phyloP scores from a whole-genome alignment of 179 eudicot species.

The Spinacia oleracea region DNA sequence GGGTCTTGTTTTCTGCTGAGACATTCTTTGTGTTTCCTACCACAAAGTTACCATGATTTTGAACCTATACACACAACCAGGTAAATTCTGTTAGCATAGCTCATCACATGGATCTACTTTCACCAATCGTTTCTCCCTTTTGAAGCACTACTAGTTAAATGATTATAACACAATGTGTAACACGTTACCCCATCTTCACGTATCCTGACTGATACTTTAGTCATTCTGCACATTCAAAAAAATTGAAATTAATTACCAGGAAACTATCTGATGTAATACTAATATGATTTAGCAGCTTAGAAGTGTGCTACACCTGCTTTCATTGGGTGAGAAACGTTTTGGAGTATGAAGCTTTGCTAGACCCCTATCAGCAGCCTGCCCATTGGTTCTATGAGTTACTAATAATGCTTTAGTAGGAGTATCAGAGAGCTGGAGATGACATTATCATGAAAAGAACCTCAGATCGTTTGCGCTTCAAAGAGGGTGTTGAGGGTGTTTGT shows the following conservation, averaged over 20 bases:
- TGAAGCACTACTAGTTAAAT: neutral
- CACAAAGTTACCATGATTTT: slow-evolving; percentile 20
- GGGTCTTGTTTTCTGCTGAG: slow-evolving; percentile 24
- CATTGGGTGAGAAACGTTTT: slow-evolving; percentile 63
- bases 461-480: slow-evolving; percentile 63
- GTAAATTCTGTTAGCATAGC: neutral
- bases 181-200: slow-evolving; percentile 46
- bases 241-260: slow-evolving; percentile 6
- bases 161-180: slow-evolving; percentile 11
- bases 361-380: slow-evolving; percentile 47
- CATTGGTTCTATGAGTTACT: slow-evolving; percentile 21
- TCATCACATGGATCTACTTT: neutral
- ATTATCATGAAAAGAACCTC: slow-evolving; percentile 47
- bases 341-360: slow-evolving; percentile 38
- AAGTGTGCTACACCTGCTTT: slow-evolving; percentile 48
- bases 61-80: slow-evolving; percentile 36
- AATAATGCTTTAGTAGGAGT: slow-evolving; percentile 12
- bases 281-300: neutral
- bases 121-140: neutral
- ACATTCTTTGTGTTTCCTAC: slow-evolving; percentile 30
- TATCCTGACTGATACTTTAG: slow-evolving; percentile 28
- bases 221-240: slow-evolving; percentile 45
- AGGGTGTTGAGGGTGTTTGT: slow-evolving; percentile 42
- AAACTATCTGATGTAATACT: slow-evolving; percentile 11
- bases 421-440: slow-evolving; percentile 11